Percentiles rank a stretch among this genome's conserved stretches.
Conservation (phyloP, 2,329 filamentous ascomycete species). For the Colletotrichum simmondsii region DNA sequence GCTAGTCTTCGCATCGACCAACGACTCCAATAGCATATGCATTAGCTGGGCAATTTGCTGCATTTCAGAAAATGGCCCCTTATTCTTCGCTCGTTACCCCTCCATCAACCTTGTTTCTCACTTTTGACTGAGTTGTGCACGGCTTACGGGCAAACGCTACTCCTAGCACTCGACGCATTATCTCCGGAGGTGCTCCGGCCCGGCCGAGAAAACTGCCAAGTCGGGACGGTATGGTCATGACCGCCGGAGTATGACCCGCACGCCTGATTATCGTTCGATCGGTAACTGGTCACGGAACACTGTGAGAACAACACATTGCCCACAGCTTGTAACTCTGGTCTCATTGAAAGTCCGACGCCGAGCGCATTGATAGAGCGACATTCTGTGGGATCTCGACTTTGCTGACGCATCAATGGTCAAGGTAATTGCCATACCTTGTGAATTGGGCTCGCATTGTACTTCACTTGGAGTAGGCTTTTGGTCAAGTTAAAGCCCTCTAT, state of each 20-base stretch:
- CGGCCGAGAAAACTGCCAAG: background rate
- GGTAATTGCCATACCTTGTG: background rate
- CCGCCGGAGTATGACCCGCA: background rate
- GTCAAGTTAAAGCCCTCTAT: too few species aligned
- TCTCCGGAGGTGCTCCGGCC: background rate
- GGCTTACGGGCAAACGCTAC: background rate
- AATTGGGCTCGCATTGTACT: too few species aligned
- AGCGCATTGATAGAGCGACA: background rate
- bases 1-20: background rate
- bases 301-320: background rate
- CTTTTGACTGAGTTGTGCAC: background rate
- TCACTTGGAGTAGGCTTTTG: too few species aligned
- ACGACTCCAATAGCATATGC: background rate
- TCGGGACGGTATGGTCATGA: background rate
- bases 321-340: background rate
- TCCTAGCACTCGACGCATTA: background rate
- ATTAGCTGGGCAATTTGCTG: background rate
- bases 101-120: background rate
- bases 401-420: background rate
- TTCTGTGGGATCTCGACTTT: background rate
- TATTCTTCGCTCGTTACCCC: background rate
- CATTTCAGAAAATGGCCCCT: background rate
- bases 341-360: background rate
- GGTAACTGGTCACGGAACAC: background rate
- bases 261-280: background rate